Conservation (phyloP, 2,329 filamentous ascomycete genomes). For the Phyllosticta paracitricarpa region DNA sequence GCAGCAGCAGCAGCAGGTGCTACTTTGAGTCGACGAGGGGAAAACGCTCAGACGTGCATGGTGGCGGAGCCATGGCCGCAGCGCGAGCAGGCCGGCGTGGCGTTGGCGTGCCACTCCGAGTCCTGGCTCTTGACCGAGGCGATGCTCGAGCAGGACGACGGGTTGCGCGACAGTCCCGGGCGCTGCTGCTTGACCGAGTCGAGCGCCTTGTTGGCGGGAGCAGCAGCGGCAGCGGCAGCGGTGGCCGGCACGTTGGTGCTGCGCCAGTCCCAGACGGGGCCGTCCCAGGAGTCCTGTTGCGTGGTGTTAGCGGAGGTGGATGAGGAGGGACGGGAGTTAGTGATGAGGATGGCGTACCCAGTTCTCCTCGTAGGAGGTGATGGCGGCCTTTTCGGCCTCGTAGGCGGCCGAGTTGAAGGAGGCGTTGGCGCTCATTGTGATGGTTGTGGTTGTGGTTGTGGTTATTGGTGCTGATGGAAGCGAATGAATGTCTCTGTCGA, state of each 20-base stretch:
- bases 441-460: neutral
- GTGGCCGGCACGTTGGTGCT: constrained; percentile 7
- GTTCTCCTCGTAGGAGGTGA: constrained; percentile 15
- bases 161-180: constrained; percentile 5
- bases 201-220: constrained; percentile 4
- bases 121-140: constrained; percentile 1
- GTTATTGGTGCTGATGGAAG: neutral
- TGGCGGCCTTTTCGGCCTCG: constrained; percentile 16
- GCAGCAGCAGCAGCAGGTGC: no score
- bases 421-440: constrained; percentile 10
- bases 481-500: neutral
- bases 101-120: constrained; percentile 3
- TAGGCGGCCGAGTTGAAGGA: constrained; percentile 14
- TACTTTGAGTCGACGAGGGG: neutral
- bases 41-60: neutral
- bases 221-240: neutral
- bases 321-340: neutral
- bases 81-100: constrained; percentile 6
- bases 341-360: constrained; percentile 7
- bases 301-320: neutral
- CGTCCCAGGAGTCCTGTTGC: constrained; percentile 7
- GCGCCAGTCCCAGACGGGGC: constrained; percentile 10
- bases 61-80: constrained; percentile 4
- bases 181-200: constrained; percentile 3
- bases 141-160: constrained; percentile 7